Percentiles rank a stretch among this genome's conserved stretches.
phyloP scores from a whole-genome alignment of 805 yeast species.

The Metschnikowia shivogae region DNA sequence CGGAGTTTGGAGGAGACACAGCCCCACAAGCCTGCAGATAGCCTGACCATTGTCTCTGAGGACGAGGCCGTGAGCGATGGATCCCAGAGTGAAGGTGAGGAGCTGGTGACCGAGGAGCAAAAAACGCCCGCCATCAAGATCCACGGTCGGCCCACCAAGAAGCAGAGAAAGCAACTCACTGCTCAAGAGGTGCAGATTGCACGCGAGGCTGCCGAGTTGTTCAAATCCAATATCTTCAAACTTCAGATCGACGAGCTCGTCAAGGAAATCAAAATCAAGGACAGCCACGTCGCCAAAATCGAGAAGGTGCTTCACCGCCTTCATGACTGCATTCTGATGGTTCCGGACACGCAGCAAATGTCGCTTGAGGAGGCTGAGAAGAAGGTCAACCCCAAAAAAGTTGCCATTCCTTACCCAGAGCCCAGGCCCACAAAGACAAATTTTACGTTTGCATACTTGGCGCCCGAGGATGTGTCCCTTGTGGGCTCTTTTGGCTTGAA shows the following conservation, averaged over 20 bases:
- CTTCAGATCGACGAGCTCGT: slow-evolving; percentile 89
- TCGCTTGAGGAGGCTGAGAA: slow-evolving; percentile 57
- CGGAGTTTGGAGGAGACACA: slow-evolving; percentile 4
- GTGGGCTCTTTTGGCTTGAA: slow-evolving; percentile 89
- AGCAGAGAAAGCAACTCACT: slow-evolving; percentile 40
- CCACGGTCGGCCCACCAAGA: slow-evolving; percentile 27
- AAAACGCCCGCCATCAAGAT: slow-evolving; percentile 4
- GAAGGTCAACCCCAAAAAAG: slow-evolving; percentile 47
- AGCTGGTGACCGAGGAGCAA: slow-evolving; percentile 7
- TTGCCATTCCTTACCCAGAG: slow-evolving; percentile 81
- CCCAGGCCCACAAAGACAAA: slow-evolving; percentile 76
- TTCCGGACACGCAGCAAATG: slow-evolving; percentile 50
- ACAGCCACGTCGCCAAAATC: slow-evolving; percentile 56
- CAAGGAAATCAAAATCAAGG: slow-evolving; percentile 73
- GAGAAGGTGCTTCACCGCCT: slow-evolving; percentile 75
- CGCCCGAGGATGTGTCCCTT: slow-evolving; percentile 72
- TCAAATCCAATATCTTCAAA: slow-evolving; percentile 93
- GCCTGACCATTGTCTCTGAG: neutral
- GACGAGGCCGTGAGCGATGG: neutral
- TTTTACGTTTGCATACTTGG: slow-evolving; percentile 62
- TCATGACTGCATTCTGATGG: slow-evolving; percentile 59
- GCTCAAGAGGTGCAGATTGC: slow-evolving; percentile 89
- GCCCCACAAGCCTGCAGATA: neutral
- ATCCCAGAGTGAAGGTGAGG: slow-evolving; percentile 10
- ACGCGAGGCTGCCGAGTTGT: slow-evolving; percentile 88